Evolutionary conservation across 2,329 filamentous ascomycete genomes (phyloP).

Genomic region (Cryphonectria naterciae): DNA sequence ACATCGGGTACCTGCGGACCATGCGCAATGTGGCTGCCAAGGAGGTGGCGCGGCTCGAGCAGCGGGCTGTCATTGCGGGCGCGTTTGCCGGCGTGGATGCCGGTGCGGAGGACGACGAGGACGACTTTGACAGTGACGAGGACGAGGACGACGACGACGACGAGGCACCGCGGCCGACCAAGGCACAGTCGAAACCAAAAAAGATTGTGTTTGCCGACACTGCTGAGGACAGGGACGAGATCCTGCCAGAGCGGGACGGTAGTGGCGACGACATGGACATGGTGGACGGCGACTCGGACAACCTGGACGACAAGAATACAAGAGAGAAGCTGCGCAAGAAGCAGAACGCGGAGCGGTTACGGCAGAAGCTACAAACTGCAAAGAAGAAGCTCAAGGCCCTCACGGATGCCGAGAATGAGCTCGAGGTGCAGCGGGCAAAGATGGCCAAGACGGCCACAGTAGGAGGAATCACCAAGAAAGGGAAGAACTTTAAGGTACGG

Average conservation of each 20-base stretch:
- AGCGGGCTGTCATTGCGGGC: slow-evolving; percentile 54
- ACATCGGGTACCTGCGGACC: slow-evolving; percentile 66
- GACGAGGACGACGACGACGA: slow-evolving; percentile 35
- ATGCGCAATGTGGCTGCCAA: slow-evolving; percentile 63
- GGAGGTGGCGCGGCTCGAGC: slow-evolving; percentile 59
- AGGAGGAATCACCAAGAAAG: slow-evolving; percentile 61
- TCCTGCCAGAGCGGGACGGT: slow-evolving; percentile 35
- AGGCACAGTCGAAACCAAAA: slow-evolving; percentile 35
- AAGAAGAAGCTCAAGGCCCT: slow-evolving; percentile 59
- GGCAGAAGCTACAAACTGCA: slow-evolving; percentile 52
- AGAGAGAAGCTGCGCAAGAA: slow-evolving; percentile 41
- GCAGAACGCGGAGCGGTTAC: slow-evolving; percentile 51
- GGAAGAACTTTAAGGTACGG: slow-evolving; percentile 65
- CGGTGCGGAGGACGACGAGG: slow-evolving; percentile 37
- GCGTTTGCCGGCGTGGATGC: slow-evolving; percentile 36
- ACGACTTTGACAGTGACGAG: slow-evolving; percentile 38
- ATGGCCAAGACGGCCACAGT: slow-evolving; percentile 69
- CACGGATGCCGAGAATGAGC: slow-evolving; percentile 57
- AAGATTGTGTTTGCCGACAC: slow-evolving; percentile 58
- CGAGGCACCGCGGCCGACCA: slow-evolving; percentile 30
- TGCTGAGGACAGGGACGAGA: slow-evolving; percentile 38
- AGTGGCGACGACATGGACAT: slow-evolving; percentile 36
- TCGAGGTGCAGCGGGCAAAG: slow-evolving; percentile 63
- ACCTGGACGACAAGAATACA: slow-evolving; percentile 31
- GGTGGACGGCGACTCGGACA: slow-evolving; percentile 36